Evolutionary conservation across 2,329 filamentous ascomycete species (phyloP), one percentile per base, ranked within the genome.

Genomic region (Pyrenophora graminea): DNA sequence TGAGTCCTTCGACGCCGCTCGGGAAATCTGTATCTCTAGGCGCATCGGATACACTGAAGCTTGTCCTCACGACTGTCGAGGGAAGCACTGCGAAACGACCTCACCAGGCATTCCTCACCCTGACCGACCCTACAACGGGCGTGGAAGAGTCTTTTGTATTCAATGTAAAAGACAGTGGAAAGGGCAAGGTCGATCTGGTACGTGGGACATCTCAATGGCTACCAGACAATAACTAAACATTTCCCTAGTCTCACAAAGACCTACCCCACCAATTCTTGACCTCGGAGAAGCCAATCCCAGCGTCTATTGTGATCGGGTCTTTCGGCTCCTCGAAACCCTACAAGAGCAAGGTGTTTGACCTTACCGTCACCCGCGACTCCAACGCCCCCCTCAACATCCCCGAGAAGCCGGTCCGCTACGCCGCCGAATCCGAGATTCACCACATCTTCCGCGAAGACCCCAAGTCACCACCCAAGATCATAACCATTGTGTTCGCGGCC

Each of bases 51-150:
- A 85, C 85, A 36, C 79, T 97, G 68, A 96, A 94, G 79, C 78
- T 99, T 61, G 76, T 85, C 61, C 78, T 99, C 66, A 96, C 91
- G 30, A 83, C 90, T 7, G 88, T 88, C 71, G 90, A 96, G 68
- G 86, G 84, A 69, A 85, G 86, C 75, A 87, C 85, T 63, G 82
- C 84, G 39, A 93, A 91, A 80, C 85, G 89, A 60, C 91, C 94
- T 63, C 94, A 99, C 76, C 94, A 99, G 76, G 91, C 91, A 5
- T 97, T 97, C 79, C 81, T 99, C 46, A 81, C 94, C 13, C 76
- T 99, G 51, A 86, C 84, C 64, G 91, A 97, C 63, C 78, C 82
- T 9, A 77, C 80, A 10, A 87, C 86, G 9, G 90, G 90, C 31
- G 80, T 99, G 39, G 92, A 97, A 74, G 87, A 91, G 19, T 91